Conservation (phyloP, 805 yeast species). For the Candida dendrica region DNA sequence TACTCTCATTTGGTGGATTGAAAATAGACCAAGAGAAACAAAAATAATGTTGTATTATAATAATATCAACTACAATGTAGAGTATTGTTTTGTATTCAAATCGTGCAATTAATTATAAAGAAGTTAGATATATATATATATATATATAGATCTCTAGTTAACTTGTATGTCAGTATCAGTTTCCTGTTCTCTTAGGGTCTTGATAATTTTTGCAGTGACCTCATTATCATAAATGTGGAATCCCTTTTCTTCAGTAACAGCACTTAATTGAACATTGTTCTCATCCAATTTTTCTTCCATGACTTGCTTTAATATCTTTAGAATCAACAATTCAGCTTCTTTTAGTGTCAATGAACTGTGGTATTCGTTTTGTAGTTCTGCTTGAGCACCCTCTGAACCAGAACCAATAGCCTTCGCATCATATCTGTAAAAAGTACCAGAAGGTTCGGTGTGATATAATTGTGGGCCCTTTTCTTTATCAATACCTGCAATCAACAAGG, state of each 20-base stretch:
- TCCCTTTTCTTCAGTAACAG: slow-evolving; percentile 82
- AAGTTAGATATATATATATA: background rate
- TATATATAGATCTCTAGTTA: background rate
- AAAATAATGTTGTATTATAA: background rate
- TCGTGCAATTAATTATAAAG: background rate
- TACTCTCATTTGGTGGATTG: slow-evolving; percentile 74
- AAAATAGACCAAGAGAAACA: slow-evolving; percentile 2
- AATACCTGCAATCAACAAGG: slow-evolving; percentile 88
- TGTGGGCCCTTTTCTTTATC: slow-evolving; percentile 94
- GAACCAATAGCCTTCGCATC: slow-evolving; percentile 99
- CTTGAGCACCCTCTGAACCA: slow-evolving; percentile 98
- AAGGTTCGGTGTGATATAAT: slow-evolving; percentile 96
- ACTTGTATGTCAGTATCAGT: slow-evolving; percentile 24
- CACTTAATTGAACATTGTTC: slow-evolving; percentile 89
- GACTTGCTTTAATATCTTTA: slow-evolving; percentile 90
- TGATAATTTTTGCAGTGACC: slow-evolving; percentile 76
- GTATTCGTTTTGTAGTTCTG: slow-evolving; percentile 94
- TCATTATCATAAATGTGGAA: slow-evolving; percentile 80
- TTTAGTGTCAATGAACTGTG: slow-evolving; percentile 84
- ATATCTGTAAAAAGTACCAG: slow-evolving; percentile 95
- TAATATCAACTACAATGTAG: background rate
- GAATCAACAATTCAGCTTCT: slow-evolving; percentile 86
- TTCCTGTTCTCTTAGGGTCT: slow-evolving; percentile 64
- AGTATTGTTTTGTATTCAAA: no score
- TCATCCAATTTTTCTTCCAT: slow-evolving; percentile 98